Evolutionary conservation across 441 rosid species (phyloP).

Genomic region (Adansonia rubrostipa): DNA sequence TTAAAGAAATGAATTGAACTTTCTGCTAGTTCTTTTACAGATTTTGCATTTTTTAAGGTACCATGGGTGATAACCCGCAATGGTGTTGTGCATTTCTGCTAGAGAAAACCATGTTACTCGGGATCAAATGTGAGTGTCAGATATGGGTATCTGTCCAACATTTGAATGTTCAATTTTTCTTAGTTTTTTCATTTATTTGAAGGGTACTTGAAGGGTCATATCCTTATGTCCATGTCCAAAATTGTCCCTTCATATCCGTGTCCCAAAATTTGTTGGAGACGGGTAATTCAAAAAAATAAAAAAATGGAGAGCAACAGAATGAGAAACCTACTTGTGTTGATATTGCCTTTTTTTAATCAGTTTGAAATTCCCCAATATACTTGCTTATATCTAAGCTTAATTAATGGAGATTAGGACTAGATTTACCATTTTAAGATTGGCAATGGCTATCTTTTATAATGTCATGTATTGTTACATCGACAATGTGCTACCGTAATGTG

Average conservation of each 20-base stretch:
- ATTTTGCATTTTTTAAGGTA: neutral
- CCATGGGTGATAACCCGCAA: neutral
- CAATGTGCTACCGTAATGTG: neutral
- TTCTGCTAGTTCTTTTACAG: neutral
- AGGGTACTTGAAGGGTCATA: too few relatives aligned
- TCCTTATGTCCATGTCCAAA: too few relatives aligned
- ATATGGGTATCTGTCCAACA: too few relatives aligned
- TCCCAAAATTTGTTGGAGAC: too few relatives aligned
- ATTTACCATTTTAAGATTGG: neutral
- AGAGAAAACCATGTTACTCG: neutral
- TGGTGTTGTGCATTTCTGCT: slow-evolving; percentile 11
- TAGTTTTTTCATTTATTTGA: too few relatives aligned
- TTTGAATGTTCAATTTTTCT: too few relatives aligned
- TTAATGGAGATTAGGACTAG: neutral
- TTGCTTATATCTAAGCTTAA: neutral
- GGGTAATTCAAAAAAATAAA: too few relatives aligned
- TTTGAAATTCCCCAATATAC: neutral
- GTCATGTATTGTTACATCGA: slow-evolving; percentile 11
- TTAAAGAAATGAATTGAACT: neutral
- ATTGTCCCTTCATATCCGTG: too few relatives aligned
- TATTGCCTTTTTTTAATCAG: slow-evolving; percentile 1
- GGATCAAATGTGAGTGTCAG: too few relatives aligned
- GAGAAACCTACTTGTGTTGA: neutral
- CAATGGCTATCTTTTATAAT: neutral
- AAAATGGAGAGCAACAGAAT: too few relatives aligned